Conservation (phyloP, 192 early-diverging fungal species). For the Geranomyces variabilis region DNA sequence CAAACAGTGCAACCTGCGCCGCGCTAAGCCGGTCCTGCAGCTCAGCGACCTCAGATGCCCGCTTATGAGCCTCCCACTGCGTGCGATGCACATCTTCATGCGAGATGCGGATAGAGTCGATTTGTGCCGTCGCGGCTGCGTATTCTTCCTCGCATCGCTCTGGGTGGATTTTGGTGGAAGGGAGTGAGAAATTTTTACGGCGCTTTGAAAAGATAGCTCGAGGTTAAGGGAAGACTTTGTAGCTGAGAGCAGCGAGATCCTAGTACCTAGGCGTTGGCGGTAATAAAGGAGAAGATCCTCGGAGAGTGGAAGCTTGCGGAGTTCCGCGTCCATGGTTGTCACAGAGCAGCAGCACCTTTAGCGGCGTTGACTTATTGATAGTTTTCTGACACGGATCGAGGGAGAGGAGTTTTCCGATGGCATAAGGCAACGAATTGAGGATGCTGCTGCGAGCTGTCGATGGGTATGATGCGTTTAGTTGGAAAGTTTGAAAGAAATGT, state of each 20-base stretch:
- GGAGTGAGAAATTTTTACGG: background rate
- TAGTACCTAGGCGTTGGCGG: conserved; percentile 35
- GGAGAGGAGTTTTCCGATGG: too few relatives aligned
- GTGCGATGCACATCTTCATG: conserved; percentile 53
- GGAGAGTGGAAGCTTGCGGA: conserved; percentile 38
- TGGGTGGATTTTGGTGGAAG: conserved; percentile 2
- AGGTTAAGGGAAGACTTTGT: too few relatives aligned
- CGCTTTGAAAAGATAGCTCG: background rate
- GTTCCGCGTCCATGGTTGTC: conserved; percentile 30
- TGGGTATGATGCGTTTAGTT: too few relatives aligned
- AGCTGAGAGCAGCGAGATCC: too few relatives aligned
- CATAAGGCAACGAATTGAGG: too few relatives aligned
- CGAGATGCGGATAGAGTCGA: conserved; percentile 44
- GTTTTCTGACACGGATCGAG: too few relatives aligned
- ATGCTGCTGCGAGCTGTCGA: too few relatives aligned
- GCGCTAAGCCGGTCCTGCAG: conserved; percentile 55
- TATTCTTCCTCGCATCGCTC: conserved; percentile 49
- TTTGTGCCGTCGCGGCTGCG: conserved; percentile 34
- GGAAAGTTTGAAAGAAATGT: too few relatives aligned
- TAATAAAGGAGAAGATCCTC: conserved; percentile 45
- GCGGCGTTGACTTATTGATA: too few relatives aligned
- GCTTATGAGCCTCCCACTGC: conserved; percentile 51
- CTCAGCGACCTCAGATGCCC: conserved; percentile 49
- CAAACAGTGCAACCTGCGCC: conserved; percentile 52
- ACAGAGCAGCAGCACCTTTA: too few relatives aligned